Percentiles rank a stretch among this genome's conserved stretches.
Conservation (phyloP, 164 flowering plant species). For the Liquidambar formosana region DNA sequence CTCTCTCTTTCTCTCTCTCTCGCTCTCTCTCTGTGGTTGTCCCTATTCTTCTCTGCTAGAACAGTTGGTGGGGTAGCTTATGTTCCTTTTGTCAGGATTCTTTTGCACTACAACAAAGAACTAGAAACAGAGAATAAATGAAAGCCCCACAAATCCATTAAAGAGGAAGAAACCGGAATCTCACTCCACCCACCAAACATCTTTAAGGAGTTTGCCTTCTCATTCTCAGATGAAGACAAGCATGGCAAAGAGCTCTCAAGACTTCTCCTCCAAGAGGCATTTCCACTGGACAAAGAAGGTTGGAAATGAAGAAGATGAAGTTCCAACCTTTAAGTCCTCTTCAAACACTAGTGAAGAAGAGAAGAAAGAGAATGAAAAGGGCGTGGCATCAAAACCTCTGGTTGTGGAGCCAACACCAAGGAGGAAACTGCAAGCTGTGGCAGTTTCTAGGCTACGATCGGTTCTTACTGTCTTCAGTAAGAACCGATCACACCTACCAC, state of each 20-base stretch:
- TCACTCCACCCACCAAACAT: conserved; percentile 1
- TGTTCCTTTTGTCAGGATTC: conserved; percentile 50
- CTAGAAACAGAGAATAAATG: conserved; percentile 17
- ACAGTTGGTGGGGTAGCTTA: conserved; percentile 27
- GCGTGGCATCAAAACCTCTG: neutral
- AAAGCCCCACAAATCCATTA: conserved; percentile 21
- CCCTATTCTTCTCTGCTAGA: conserved; percentile 1
- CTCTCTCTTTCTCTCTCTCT: conserved; percentile 1
- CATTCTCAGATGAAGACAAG: conserved; percentile 22
- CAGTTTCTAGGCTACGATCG: conserved; percentile 49
- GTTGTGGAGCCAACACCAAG: conserved; percentile 7
- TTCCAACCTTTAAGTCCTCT: conserved; percentile 20
- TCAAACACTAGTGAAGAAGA: conserved; percentile 12
- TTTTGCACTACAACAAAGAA: conserved; percentile 24
- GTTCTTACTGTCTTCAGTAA: conserved; percentile 34
- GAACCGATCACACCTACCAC: conserved; percentile 22
- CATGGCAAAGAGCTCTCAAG: conserved; percentile 40
- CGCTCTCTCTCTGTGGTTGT: neutral
- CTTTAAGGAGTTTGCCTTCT: conserved; percentile 5
- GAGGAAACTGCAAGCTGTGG: conserved; percentile 40
- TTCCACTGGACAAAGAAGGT: conserved; percentile 59
- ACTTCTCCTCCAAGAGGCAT: conserved; percentile 46
- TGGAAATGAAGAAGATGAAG: conserved; percentile 38
- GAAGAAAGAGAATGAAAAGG: conserved; percentile 1
- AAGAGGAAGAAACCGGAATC: conserved; percentile 16